Base-by-base conservation (phyloP, 2,329 filamentous ascomycete genomes). In the Cryphonectria radicalis region DNA sequence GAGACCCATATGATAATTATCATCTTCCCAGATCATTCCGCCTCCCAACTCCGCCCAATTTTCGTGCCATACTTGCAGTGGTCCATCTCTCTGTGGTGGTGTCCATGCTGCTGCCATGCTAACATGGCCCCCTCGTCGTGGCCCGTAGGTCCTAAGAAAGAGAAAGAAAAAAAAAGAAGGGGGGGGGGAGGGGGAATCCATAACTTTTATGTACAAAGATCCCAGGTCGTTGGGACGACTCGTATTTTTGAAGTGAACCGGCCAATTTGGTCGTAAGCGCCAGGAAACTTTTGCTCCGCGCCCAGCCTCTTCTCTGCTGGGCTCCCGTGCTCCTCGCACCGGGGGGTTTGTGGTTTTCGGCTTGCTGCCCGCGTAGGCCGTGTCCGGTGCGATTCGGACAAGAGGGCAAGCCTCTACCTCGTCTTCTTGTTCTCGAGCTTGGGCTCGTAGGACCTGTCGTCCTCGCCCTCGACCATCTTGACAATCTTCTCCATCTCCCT, bases 401-500 rank as follows among this genome's bases (percentile, higher is more conserved):
- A 60, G 46, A 43, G 66, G 66, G 42, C 55, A 25, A 63, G 32
- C 68, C 37, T 65, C 74, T 79, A 83, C 69, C 80, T 80, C 68
- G 77, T 82, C 83, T 87, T 88, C 82, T 88, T 88, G 40, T 78
- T 88, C 10, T 76, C 77, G n/a, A 53, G 17, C 25, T 40, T 60
- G 4, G 77, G 72, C 25, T 80, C 78, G 75, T 88, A 88, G 8
- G 80, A 82, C 60, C 86, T 84, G 74, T 87, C 86, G 71, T 88
- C 86, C n/a, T 75, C 74, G 64, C 86, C 86, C 77, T 88, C 86
- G 59, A 97, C 93, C 78, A 93, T 88, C 80, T 90, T 87, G 71
- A 94, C 89, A 74, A 94, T 90, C 76, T 84, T 84, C 81, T 96
- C 93, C 85, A 94, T 93, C 79, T 92, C 91, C 79, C 88, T 86